phyloP scores from a whole-genome alignment of 805 yeast species.

The Scheffersomyces amazonensis region DNA sequence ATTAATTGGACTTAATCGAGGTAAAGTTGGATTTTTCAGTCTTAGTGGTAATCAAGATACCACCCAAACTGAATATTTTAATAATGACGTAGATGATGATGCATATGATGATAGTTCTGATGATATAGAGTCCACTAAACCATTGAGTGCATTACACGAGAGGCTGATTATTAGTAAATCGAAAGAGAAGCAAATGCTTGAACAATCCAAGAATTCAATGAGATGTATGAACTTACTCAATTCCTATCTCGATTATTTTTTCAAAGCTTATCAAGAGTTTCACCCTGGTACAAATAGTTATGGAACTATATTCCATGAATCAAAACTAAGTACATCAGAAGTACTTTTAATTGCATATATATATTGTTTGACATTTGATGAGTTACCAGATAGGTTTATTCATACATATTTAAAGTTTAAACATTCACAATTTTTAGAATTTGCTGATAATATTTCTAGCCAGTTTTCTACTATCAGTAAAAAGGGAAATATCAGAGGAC shows the following conservation, averaged over 20 bases:
- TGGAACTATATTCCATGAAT: constrained; percentile 3
- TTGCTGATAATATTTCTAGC: constrained; percentile 8
- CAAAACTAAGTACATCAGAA: constrained; percentile 26
- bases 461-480: constrained; percentile 4
- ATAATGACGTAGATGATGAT: constrained; percentile 15
- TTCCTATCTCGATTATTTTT: constrained; percentile 14
- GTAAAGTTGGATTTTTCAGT: constrained; percentile 27
- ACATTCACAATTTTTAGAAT: constrained; percentile 24
- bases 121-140: constrained; percentile 18
- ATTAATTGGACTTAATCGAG: constrained; percentile 26
- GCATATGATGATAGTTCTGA: constrained; percentile 15
- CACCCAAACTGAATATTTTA: constrained; percentile 29
- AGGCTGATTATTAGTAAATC: constrained; percentile 30
- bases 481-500: constrained; percentile 16
- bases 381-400: constrained; percentile 43
- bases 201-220: constrained; percentile 32
- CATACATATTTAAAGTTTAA: constrained; percentile 26
- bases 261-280: constrained; percentile 11
- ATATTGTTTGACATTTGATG: constrained; percentile 23
- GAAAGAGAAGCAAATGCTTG: constrained; percentile 24
- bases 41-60: constrained; percentile 13
- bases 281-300: constrained; percentile 4
- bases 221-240: constrained; percentile 26
- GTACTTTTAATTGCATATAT: constrained; percentile 40
- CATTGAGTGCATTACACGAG: constrained; percentile 39